Base-by-base conservation (phyloP, 768 basidiomycete genomes). In the Hygrocybe punicea region DNA sequence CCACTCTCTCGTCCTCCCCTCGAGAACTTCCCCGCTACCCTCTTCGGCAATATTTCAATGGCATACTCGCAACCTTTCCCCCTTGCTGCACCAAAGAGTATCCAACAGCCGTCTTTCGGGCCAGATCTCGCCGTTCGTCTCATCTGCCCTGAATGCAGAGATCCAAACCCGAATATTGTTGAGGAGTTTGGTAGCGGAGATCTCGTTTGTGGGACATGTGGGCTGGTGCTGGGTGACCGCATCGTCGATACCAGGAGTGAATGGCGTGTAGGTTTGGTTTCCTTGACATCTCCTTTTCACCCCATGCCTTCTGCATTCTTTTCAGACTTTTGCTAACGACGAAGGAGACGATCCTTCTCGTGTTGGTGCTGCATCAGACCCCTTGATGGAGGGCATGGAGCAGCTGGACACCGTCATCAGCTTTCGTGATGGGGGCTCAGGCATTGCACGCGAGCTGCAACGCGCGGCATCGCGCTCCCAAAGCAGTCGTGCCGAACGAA, bases 281-380 rank as follows among this genome's bases (percentile, higher is more conserved):
- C 33, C 42, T 58, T 51, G 35, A 44, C 35, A 17, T 51, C 17
- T 35, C 57, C 51, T 40, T 19, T 44, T 60, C n/a, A 51, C 14
- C 24, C 34, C 56, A 57, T 50, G 57, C 59, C 61, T 59, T 53
- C 59, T 61, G 58, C 55, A 35, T 49, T 55, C 57, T 40, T 60
- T 29, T 14, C 66, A 98, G 91, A 98, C 97, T 59, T 99, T 99
- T 73, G 97, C 97, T 62, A 97, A 98, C 69, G 96, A 98, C 66
- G 97, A 99, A 78, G 95, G 96, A 60, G 96, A 98, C 71, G 97
- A 99, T 71, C 97, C 97, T 60, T 98, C 97, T 63, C 97, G 97
- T 89, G 97, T 99, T 64, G 97, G 97, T 76, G 94, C 93, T 54
- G 93, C 94, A 44, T 84, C 88, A 17, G 93, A 98, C 72, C 93